Percentiles rank a stretch among this genome's conserved stretches.
phyloP scores from a whole-genome alignment of 257 asterid genomes.

The Solanum appendiculatum region DNA sequence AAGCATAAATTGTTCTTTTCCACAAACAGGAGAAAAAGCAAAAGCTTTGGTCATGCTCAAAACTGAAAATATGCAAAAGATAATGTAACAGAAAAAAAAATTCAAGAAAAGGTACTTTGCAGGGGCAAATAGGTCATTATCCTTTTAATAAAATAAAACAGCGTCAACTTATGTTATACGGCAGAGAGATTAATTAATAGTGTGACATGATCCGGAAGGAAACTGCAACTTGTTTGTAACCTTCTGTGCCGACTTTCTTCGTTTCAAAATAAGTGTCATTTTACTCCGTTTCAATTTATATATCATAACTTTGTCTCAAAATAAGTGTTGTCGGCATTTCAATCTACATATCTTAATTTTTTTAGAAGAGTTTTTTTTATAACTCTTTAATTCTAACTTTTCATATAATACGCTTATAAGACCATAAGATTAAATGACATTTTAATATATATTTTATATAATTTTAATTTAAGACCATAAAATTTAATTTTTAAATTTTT shows the following conservation, averaged over 20 bases:
- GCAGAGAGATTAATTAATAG: not conserved
- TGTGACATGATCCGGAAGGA: not conserved
- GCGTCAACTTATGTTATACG: not conserved
- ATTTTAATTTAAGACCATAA: too few species aligned
- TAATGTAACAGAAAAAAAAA: not conserved
- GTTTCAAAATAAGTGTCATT: too few species aligned
- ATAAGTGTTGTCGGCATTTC: too few species aligned
- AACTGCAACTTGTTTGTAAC: not conserved
- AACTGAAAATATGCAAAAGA: not conserved
- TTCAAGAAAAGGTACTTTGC: not conserved
- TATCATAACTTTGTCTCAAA: too few species aligned
- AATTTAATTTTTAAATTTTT: too few species aligned
- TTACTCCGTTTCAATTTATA: too few species aligned
- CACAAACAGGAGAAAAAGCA: not conserved
- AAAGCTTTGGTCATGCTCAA: not conserved
- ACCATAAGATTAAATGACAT: not conserved
- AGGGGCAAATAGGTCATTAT: not conserved
- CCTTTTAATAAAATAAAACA: not conserved
- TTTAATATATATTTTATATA: too few species aligned
- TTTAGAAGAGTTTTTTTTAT: too few species aligned
- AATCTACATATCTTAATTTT: too few species aligned
- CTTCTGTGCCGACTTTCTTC: not conserved
- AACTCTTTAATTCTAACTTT: too few species aligned
- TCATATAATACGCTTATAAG: too few species aligned
- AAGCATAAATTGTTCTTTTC: not conserved